Evolutionary conservation across 352 stramenopile species (phyloP), one percentile per base, ranked within the genome.

Genomic region (Globisporangium parvum): DNA sequence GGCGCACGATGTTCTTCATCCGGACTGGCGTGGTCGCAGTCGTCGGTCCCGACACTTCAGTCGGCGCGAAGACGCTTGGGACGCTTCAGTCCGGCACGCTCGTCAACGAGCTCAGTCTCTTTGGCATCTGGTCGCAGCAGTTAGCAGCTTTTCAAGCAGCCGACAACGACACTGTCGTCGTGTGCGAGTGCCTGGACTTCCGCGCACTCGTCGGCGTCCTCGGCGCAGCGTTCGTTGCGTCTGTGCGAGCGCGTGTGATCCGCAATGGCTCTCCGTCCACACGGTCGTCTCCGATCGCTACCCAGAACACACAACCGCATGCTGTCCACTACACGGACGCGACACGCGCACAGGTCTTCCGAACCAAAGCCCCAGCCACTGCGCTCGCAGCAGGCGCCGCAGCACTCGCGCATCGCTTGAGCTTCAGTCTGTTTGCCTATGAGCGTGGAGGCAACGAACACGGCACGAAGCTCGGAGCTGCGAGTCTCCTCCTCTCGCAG

Each of bases 51-150:
- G 31, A 59, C 24, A 83, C 77, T 3, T 75, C 77, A 0, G 67
- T 66, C 8, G 77, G 77, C 9, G 54, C 65, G 6, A 62, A 72
- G 28, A 21, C 63, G 31, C 53, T 80, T n/a, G 71, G 71, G 35
- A 54, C 40, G 1, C 24, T 90, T 8, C 33, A 28, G 6, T 51
- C 59, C 0, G 51, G 57, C 8, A 28, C 63, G 1, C 33, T 71
- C 21, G 73, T 87, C 39, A 91, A 91, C 37, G 76, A 91, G 39
- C 60, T 83, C 57, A 70, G 69, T 5, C 45, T 91, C 10, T 82
- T 91, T 45, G 63, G 65, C 18, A 56, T 39, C 14, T 88, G 73
- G 73, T 55, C 72, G 1, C 60, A 65, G 28, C 55, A 73, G 37
- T 63, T 63, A 24, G 76, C 74, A 0, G 49, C 67, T 6, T 76